Conservation (phyloP, 2,329 filamentous ascomycete genomes). For the Rhexocercosporidium sp. region DNA sequence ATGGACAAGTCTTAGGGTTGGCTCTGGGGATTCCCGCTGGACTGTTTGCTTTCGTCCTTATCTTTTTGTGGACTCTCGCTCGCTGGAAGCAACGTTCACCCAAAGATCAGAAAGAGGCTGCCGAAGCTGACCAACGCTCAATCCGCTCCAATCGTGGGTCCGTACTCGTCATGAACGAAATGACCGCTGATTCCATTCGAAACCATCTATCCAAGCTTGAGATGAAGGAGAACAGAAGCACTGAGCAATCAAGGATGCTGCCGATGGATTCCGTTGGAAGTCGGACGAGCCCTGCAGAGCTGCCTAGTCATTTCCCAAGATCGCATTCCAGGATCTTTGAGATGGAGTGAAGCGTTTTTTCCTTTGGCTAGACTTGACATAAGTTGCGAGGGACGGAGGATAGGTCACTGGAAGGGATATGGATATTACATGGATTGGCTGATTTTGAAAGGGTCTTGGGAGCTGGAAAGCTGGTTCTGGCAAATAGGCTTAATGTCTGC, state of each 20-base stretch:
- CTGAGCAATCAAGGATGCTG: background rate
- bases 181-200: background rate
- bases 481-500: background rate
- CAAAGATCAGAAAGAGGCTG: background rate
- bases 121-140: background rate
- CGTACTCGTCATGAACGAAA: background rate
- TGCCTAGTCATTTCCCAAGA: background rate
- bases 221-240: background rate
- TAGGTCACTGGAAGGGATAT: background rate
- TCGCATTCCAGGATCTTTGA: background rate
- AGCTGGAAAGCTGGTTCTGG: background rate
- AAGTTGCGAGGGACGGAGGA: background rate
- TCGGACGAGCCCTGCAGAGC: background rate
- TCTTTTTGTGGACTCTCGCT: background rate
- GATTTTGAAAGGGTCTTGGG: background rate
- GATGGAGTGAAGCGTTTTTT: background rate
- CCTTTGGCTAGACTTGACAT: background rate
- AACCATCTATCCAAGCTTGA: background rate
- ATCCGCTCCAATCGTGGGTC: conserved; percentile 4
- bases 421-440: background rate
- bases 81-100: background rate
- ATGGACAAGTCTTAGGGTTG: background rate
- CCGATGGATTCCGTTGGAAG: background rate
- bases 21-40: background rate
- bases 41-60: background rate